phyloP scores from a whole-genome alignment of 371 early-diverging fungal genomes.

The Haplosporangium sp. region DNA sequence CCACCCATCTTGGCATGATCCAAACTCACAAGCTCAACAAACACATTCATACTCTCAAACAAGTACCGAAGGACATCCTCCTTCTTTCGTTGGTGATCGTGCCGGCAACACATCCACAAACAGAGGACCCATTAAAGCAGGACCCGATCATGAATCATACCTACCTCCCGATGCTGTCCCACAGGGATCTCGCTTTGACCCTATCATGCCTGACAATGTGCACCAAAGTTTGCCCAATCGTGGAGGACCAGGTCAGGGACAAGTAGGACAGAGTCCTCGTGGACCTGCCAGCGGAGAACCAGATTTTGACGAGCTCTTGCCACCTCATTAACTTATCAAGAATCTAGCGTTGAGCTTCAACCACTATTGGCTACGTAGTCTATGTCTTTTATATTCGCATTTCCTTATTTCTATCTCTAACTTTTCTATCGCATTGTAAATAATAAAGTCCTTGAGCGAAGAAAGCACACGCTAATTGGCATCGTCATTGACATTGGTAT shows the following conservation, averaged over 20 bases:
- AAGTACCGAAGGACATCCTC: background rate
- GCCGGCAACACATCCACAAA: conserved; percentile 6
- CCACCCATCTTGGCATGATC: conserved; percentile 40
- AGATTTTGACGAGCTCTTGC: conserved; percentile 40
- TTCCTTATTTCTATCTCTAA: background rate
- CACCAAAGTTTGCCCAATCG: conserved; percentile 16
- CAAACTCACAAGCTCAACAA: background rate
- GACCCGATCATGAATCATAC: conserved; percentile 22
- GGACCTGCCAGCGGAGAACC: conserved; percentile 32
- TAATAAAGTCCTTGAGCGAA: background rate
- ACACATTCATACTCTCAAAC: background rate
- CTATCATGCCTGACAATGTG: conserved; percentile 33
- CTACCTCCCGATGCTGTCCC: conserved; percentile 38
- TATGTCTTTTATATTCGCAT: no score
- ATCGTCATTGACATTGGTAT: background rate
- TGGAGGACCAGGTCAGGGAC: background rate
- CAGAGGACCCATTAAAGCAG: conserved; percentile 16
- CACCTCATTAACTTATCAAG: conserved; percentile 16
- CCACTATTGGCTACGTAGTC: no score
- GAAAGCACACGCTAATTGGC: no score
- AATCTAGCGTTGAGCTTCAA: no score
- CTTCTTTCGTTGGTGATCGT: conserved; percentile 18
- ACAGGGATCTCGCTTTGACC: conserved; percentile 41
- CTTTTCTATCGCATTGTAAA: conserved; percentile 44
- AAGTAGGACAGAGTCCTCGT: conserved; percentile 1